Evolutionary conservation across 2,329 filamentous ascomycete genomes (phyloP).

Genomic region (Aspergillus quadrilineatus): DNA sequence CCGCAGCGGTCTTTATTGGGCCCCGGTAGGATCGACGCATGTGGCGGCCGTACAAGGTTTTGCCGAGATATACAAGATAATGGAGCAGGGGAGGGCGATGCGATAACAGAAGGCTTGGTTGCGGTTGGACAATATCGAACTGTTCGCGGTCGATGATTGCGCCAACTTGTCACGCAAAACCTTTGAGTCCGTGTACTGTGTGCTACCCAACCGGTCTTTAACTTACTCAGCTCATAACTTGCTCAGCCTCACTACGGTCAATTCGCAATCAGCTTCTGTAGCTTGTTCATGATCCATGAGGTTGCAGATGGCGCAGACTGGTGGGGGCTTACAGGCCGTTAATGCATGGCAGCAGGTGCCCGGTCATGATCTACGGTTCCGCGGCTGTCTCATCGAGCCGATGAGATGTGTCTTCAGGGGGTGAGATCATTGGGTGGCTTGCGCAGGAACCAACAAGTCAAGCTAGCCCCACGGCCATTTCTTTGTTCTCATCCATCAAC

Average conservation of each 20-base stretch:
- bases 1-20: slow-evolving; percentile 1
- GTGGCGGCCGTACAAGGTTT: slow-evolving; percentile 10
- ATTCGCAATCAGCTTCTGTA: background rate
- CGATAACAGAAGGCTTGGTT: background rate
- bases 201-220: background rate
- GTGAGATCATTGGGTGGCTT: slow-evolving; percentile 19
- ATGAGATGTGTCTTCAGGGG: slow-evolving; percentile 12
- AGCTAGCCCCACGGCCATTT: background rate
- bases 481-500: slow-evolving; percentile 12
- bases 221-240: background rate
- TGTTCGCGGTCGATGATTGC: background rate
- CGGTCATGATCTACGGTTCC: slow-evolving; percentile 16
- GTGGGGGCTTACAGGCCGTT: background rate
- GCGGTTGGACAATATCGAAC: slow-evolving; percentile 5
- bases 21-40: background rate
- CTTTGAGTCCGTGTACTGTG: background rate
- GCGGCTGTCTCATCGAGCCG: slow-evolving; percentile 9
- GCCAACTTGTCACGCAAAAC: background rate
- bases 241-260: background rate
- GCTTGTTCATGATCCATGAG: slow-evolving; percentile 1
- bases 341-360: slow-evolving; percentile 4
- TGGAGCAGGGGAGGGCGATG: background rate
- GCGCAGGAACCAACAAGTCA: slow-evolving; percentile 25
- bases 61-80: background rate
- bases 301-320: background rate